phyloP scores from a whole-genome alignment of 768 basidiomycete species.

The Termitomyces sp. region DNA sequence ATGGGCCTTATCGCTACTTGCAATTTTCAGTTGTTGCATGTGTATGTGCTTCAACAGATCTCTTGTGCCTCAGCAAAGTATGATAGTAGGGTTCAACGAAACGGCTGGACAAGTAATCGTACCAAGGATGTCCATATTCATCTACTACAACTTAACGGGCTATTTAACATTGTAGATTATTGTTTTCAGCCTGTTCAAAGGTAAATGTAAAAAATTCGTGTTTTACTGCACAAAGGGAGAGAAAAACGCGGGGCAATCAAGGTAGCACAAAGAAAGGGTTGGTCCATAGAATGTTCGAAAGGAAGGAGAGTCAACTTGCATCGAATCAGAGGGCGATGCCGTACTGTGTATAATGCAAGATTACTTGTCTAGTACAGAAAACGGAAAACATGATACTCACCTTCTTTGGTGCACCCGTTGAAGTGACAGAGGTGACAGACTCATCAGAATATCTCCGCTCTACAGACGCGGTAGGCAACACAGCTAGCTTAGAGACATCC shows the following conservation, averaged over 20 bases:
- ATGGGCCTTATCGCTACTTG: too few species aligned
- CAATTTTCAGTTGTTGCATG: too few species aligned
- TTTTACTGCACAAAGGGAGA: neutral
- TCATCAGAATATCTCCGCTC: slow-evolving; percentile 2
- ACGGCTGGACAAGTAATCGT: too few species aligned
- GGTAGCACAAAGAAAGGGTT: neutral
- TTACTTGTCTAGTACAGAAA: neutral
- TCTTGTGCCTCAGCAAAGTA: too few species aligned
- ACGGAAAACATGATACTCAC: neutral
- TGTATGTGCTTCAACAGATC: too few species aligned
- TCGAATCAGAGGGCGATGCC: neutral
- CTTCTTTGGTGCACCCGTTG: neutral
- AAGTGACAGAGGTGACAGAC: neutral
- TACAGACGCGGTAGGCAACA: slow-evolving; percentile 6
- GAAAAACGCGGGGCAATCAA: neutral
- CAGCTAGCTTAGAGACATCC: slow-evolving; percentile 3
- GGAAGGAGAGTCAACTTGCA: too few species aligned
- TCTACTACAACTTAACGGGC: too few species aligned
- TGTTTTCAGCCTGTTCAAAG: neutral
- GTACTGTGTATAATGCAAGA: neutral
- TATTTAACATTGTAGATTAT: neutral
- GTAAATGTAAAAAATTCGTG: neutral
- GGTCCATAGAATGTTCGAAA: neutral
- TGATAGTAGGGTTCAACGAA: too few species aligned
- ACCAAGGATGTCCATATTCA: too few species aligned